Evolutionary conservation across 352 stramenopile genomes (phyloP).

Genomic region (Pythium sp.): DNA sequence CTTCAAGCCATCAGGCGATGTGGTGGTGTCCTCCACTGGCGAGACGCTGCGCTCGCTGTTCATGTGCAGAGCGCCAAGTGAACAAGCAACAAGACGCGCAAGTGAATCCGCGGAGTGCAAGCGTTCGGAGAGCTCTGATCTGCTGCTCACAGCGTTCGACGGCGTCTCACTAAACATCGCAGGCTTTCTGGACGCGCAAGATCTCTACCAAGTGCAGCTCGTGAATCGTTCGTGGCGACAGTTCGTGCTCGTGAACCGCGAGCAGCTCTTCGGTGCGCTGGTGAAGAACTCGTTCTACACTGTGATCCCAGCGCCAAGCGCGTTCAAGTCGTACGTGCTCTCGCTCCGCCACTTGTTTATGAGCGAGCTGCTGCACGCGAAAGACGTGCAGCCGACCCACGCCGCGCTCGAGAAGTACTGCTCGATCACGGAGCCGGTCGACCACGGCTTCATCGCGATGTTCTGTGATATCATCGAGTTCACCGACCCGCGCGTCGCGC

Average conservation of each 20-base stretch:
- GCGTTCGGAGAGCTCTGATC: conserved; percentile 14
- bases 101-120: neutral
- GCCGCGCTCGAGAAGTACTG: conserved; percentile 56
- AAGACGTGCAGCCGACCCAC: conserved; percentile 33
- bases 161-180: conserved; percentile 50
- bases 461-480: conserved; percentile 80
- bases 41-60: conserved; percentile 13
- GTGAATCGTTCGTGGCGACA: conserved; percentile 38
- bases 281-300: conserved; percentile 36
- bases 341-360: conserved; percentile 39
- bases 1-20: conserved; percentile 11
- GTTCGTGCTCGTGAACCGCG: conserved; percentile 38
- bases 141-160: conserved; percentile 39
- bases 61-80: neutral
- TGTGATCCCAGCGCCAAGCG: conserved; percentile 38
- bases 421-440: conserved; percentile 27
- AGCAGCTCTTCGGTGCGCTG: conserved; percentile 38
- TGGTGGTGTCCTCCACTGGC: conserved; percentile 3
- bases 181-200: conserved; percentile 47
- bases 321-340: conserved; percentile 57
- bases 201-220: conserved; percentile 36
- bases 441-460: conserved; percentile 74
- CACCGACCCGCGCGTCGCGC: conserved; percentile 43
- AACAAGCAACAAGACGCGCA: neutral
- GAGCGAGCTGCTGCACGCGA: conserved; percentile 46